Conservation (phyloP, 768 basidiomycete species). For the Amyloporia xantha region DNA sequence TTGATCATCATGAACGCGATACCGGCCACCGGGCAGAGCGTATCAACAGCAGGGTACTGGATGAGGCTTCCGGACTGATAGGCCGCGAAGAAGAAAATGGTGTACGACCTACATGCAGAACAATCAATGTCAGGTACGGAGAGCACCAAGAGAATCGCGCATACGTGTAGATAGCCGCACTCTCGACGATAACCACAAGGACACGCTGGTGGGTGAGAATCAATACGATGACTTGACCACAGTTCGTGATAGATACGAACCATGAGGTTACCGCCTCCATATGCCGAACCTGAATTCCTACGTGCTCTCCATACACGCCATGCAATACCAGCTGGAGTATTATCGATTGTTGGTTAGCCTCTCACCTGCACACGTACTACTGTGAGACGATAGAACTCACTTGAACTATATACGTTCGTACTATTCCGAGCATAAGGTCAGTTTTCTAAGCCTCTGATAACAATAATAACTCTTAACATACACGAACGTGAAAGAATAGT, state of each 20-base stretch:
- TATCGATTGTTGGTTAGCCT: neutral
- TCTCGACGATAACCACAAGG: neutral
- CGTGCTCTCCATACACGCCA: neutral
- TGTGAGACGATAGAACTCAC: neutral
- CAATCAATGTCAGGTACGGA: neutral
- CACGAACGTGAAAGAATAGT: neutral
- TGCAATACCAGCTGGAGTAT: neutral
- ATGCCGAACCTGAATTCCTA: neutral
- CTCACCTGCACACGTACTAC: neutral
- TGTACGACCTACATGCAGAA: neutral
- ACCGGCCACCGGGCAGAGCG: constrained; percentile 2
- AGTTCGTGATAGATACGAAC: neutral
- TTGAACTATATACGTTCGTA: constrained; percentile 2
- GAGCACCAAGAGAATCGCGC: neutral
- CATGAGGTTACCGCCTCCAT: neutral
- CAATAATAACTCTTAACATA: neutral
- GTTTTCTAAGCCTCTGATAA: too few species aligned
- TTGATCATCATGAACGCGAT: constrained; percentile 13
- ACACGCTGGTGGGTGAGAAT: neutral
- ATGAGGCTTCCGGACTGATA: neutral
- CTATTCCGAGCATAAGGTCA: neutral
- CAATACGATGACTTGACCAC: neutral
- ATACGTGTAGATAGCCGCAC: neutral
- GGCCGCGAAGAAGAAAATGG: neutral
- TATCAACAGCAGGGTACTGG: neutral